Percentiles rank a stretch among this genome's conserved stretches.
Conservation (phyloP, 306 rosid species). For the Spatholobus suberectus region DNA sequence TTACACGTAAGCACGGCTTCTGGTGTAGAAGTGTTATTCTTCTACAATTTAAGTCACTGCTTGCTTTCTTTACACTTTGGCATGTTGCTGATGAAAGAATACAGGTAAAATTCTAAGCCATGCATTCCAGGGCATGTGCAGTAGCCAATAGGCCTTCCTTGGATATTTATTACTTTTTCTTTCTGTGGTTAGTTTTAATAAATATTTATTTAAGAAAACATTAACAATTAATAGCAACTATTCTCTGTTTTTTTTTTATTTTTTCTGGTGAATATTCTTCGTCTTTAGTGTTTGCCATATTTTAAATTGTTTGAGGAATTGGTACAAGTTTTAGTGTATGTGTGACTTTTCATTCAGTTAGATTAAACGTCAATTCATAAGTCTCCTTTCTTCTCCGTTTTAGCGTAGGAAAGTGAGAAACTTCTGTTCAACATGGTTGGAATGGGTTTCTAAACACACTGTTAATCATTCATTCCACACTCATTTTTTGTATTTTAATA, state of each 20-base stretch:
- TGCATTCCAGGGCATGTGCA: not conserved
- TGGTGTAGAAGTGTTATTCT: not conserved
- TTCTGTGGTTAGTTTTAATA: not conserved
- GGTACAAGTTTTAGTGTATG: not conserved
- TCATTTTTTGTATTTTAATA: not conserved
- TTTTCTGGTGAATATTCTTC: not conserved
- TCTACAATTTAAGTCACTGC: not conserved
- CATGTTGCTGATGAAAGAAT: not conserved
- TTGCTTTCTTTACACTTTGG: not conserved
- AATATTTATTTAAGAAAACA: not conserved
- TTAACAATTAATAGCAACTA: not conserved
- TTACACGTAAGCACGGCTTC: not conserved
- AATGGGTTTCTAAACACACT: too few species aligned
- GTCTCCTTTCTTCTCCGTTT: too few species aligned
- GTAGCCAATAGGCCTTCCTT: not conserved
- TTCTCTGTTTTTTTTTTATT: not conserved
- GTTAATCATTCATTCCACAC: not conserved
- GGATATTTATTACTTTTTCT: not conserved
- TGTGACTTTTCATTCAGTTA: too few species aligned
- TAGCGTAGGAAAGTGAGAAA: too few species aligned
- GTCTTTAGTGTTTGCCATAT: not conserved
- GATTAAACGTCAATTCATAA: too few species aligned
- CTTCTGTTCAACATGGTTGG: too few species aligned
- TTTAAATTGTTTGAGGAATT: conserved; percentile 1
- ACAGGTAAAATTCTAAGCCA: not conserved